Evolutionary conservation across 768 basidiomycete species (phyloP).

Genomic region (Kwoniella bestiolae): DNA sequence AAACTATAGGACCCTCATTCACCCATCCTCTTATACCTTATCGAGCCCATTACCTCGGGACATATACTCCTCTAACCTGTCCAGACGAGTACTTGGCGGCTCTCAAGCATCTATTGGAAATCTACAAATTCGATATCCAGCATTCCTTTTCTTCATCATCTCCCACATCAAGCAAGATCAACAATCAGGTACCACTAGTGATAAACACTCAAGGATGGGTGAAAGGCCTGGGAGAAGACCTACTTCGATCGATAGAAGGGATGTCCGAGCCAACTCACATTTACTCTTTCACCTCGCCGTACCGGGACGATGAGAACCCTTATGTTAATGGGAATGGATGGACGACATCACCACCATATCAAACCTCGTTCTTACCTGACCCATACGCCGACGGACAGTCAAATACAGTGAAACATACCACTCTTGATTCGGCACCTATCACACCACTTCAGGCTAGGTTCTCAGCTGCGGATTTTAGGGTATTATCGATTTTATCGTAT

Average conservation of each 20-base stretch:
- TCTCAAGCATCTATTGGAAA: slow-evolving; percentile 66
- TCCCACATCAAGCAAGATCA: not conserved
- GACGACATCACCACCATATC: slow-evolving; percentile 33
- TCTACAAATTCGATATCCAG: slow-evolving; percentile 66
- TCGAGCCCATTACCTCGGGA: slow-evolving; percentile 79
- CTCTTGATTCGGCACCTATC: slow-evolving; percentile 62
- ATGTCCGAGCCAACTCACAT: slow-evolving; percentile 67
- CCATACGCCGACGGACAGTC: not conserved
- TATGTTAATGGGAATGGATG: slow-evolving; percentile 24
- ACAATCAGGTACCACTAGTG: slow-evolving; percentile 70
- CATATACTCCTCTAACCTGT: slow-evolving; percentile 73
- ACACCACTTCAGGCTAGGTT: slow-evolving; percentile 61
- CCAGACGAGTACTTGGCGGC: slow-evolving; percentile 76
- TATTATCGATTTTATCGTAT: slow-evolving; percentile 74
- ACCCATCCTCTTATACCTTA: slow-evolving; percentile 76
- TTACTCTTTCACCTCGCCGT: slow-evolving; percentile 59
- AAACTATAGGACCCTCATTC: slow-evolving; percentile 78
- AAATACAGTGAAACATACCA: slow-evolving; percentile 8
- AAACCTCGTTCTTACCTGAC: slow-evolving; percentile 15
- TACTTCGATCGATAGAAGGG: slow-evolving; percentile 72
- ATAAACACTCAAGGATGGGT: slow-evolving; percentile 98
- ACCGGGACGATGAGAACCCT: slow-evolving; percentile 13
- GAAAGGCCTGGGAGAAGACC: slow-evolving; percentile 86
- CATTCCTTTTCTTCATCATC: slow-evolving; percentile 50
- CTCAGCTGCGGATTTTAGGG: slow-evolving; percentile 72